Percentiles rank a stretch among this genome's conserved stretches.
Conservation (phyloP, 2,329 filamentous ascomycete genomes). For the Coniochaeta hoffmannii region DNA sequence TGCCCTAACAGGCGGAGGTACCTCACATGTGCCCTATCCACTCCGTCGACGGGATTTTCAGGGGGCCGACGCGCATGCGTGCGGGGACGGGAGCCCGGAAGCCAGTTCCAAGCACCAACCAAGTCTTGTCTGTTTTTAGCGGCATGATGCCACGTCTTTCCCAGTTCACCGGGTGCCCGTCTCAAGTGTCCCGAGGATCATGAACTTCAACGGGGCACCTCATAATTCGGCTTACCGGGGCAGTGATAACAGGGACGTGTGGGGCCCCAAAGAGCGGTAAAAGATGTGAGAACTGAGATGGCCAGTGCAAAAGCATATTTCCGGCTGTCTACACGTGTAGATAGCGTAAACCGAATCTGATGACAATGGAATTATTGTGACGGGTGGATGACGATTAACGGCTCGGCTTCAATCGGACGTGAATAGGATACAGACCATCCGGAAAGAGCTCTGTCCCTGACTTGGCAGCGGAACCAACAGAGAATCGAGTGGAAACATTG, state of each 20-base stretch:
- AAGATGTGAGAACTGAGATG: not conserved
- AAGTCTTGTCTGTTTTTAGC: no score
- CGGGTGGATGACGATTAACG: no score
- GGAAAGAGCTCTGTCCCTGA: not conserved
- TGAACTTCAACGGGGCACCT: not conserved
- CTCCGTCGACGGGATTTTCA: not conserved
- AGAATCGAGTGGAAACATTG: no score
- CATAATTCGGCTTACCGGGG: not conserved
- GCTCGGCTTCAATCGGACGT: no score
- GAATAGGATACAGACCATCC: no score
- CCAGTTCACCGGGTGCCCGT: not conserved
- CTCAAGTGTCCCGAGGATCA: not conserved
- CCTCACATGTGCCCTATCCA: not conserved
- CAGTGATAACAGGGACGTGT: not conserved
- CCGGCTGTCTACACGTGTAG: no score
- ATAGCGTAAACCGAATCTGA: not conserved
- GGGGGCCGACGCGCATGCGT: not conserved
- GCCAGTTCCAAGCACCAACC: not conserved
- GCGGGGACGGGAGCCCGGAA: not conserved
- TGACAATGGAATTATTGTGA: not conserved
- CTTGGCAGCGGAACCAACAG: not conserved
- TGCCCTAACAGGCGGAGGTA: not conserved
- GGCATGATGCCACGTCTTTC: constrained; percentile 1
- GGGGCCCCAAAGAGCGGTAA: not conserved
- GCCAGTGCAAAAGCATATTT: not conserved